Percentiles rank a stretch among this genome's conserved stretches.
Evolutionary conservation across 768 basidiomycete genomes (phyloP).

Genomic region (Leccinum fibrillosum): DNA sequence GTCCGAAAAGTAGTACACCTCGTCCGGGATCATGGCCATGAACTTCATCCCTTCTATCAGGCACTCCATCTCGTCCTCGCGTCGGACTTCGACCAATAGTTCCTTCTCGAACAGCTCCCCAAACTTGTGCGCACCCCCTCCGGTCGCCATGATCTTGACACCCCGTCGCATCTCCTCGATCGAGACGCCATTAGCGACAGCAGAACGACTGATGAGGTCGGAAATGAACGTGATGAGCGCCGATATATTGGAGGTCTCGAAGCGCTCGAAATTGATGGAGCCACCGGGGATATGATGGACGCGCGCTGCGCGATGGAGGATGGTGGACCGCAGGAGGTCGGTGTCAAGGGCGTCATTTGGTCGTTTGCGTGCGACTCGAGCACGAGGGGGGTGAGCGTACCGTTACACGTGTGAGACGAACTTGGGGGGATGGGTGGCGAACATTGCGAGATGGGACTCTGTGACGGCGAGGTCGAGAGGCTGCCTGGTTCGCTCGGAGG

Average conservation of each 20-base stretch:
- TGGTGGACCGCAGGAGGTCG: slow-evolving; percentile 54
- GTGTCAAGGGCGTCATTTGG: slow-evolving; percentile 33
- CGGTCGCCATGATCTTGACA: slow-evolving; percentile 97
- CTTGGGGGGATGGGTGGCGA: slow-evolving; percentile 26
- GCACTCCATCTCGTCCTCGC: slow-evolving; percentile 99
- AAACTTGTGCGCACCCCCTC: slow-evolving; percentile 95
- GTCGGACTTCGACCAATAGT: slow-evolving; percentile 77
- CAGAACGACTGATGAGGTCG: slow-evolving; percentile 81
- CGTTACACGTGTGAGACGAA: slow-evolving; percentile 45
- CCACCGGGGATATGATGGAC: slow-evolving; percentile 87
- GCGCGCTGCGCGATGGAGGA: slow-evolving; percentile 60
- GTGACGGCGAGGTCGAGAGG: slow-evolving; percentile 35
- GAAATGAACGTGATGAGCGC: slow-evolving; percentile 85
- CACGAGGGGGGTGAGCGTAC: slow-evolving; percentile 80
- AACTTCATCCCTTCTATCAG: slow-evolving; percentile 95
- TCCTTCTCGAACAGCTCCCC: slow-evolving; percentile 74
- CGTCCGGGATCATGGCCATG: slow-evolving; percentile 92
- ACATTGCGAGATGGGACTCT: slow-evolving; percentile 5
- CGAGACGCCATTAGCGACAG: slow-evolving; percentile 79
- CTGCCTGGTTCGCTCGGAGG: slow-evolving; percentile 43
- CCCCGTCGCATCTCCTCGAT: slow-evolving; percentile 88
- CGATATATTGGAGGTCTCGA: slow-evolving; percentile 88
- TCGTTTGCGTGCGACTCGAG: slow-evolving; percentile 48
- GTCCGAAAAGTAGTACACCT: slow-evolving; percentile 98
- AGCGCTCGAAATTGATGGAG: slow-evolving; percentile 95